Evolutionary conservation across 805 yeast genomes (phyloP).

Genomic region (Ogataea pilisensis): DNA sequence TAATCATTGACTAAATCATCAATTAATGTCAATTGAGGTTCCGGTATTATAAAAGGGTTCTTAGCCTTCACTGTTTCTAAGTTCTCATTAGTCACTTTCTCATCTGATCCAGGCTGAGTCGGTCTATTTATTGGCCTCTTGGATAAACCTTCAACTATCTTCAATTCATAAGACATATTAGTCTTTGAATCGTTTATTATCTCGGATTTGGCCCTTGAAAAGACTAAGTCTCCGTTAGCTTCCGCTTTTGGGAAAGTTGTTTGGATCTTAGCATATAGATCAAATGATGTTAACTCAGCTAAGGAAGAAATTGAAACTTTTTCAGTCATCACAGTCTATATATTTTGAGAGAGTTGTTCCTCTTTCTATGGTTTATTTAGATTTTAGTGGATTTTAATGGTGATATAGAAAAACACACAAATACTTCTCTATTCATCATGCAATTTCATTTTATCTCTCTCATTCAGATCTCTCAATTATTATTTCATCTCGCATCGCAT

Average conservation of each 20-base stretch:
- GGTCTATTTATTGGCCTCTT: constrained; percentile 35
- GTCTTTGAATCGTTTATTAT: constrained; percentile 20
- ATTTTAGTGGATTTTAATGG: no score
- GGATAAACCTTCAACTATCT: constrained; percentile 31
- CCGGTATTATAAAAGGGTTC: constrained; percentile 81
- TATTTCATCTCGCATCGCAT: no score
- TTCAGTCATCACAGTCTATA: background rate
- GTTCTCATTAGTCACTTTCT: constrained; percentile 33
- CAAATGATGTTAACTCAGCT: constrained; percentile 19
- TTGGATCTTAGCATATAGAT: constrained; percentile 14
- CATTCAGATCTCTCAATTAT: no score
- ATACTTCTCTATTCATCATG: no score
- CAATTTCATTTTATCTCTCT: no score
- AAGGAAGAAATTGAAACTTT: constrained; percentile 9
- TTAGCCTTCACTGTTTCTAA: constrained; percentile 31
- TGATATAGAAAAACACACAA: no score
- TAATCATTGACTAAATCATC: constrained; percentile 49
- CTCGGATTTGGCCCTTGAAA: constrained; percentile 16
- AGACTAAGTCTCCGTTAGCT: constrained; percentile 23
- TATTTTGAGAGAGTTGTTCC: background rate
- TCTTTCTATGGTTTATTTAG: background rate
- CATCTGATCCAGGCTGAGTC: constrained; percentile 29
- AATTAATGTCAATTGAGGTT: constrained; percentile 63
- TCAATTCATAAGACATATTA: constrained; percentile 28
- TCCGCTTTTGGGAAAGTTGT: constrained; percentile 22